phyloP scores from a whole-genome alignment of 148 eudicot genomes.

The Heliosperma pusillum region DNA sequence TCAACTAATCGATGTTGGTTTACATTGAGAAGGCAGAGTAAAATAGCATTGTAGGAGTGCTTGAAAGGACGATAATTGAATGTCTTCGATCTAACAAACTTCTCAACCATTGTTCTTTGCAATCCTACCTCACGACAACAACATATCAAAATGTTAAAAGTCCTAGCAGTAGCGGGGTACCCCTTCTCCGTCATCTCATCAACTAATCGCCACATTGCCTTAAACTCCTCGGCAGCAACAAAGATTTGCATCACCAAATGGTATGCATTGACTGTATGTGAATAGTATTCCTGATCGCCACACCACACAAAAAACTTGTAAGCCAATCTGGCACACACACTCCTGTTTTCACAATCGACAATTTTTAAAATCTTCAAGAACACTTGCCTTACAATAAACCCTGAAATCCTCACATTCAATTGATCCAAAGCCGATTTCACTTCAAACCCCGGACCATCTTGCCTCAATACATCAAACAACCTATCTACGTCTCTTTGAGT shows the following conservation, averaged over 20 bases:
- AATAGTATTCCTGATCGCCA: constrained; percentile 53
- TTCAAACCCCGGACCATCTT: constrained; percentile 75
- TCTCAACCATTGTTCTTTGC: constrained; percentile 68
- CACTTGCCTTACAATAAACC: constrained; percentile 65
- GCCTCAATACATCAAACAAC: constrained; percentile 55
- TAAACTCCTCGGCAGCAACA: constrained; percentile 63
- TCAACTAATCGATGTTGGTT: constrained; percentile 72
- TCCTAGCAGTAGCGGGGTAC: constrained; percentile 69
- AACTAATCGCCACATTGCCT: constrained; percentile 82
- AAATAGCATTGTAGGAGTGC: constrained; percentile 77
- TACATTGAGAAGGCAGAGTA: constrained; percentile 60
- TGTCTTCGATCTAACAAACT: constrained; percentile 58
- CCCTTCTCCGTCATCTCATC: constrained; percentile 90
- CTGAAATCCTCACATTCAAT: constrained; percentile 57
- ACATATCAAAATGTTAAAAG: constrained; percentile 73
- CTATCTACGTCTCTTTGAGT: constrained; percentile 49
- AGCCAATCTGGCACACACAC: constrained; percentile 62
- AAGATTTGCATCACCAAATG: constrained; percentile 77
- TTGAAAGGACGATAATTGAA: constrained; percentile 76
- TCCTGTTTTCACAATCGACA: constrained; percentile 46
- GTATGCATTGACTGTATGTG: constrained; percentile 56
- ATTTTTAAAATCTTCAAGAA: constrained; percentile 59
- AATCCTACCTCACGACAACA: constrained; percentile 76
- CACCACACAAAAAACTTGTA: constrained; percentile 90
- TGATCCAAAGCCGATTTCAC: constrained; percentile 45